Base-by-base conservation (phyloP, 495 filamentous ascomycete genomes). In the Penicillium arizonense region DNA sequence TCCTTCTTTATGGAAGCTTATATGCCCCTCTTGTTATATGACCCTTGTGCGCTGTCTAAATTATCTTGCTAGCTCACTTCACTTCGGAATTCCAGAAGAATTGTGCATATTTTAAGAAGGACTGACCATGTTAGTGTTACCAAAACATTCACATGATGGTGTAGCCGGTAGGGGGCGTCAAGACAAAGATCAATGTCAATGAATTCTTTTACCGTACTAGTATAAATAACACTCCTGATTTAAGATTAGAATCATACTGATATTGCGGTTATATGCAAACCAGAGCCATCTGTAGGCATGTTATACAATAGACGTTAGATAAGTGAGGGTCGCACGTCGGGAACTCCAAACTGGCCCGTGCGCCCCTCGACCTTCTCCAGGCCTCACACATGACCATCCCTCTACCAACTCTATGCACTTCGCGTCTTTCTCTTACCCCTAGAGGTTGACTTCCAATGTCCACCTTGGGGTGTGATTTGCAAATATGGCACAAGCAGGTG, bases 401-500 rank as follows among this genome's bases (percentile, higher is more conserved):
- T 52, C 53, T 53, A 35, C 46, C 57, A 60, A 50, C 44, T 55
- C 42, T 21, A 67, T 73, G 65, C 58, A 52, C 60, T 47, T 52
- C 50, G 54, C 58, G 56, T 53, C 52, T 65, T 58, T 55, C 61
- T 53, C 55, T 66, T 59, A 58, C 60, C 61, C 64, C 61, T 58
- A 64, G 65, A 69, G 67, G 59, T 63, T 62, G 70, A 59, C 60
- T 67, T 74, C 73, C 71, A 70, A 76, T 76, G 73, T 73, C 70
- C 70, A 69, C 57, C 63, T 60, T 61, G 69, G 67, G 71, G 68
- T 62, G 70, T 62, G 67, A 53, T 63, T 64, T 46, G 56, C 69
- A 74, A 78, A 52, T 49, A 78, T 78, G 75, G 75, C 75, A 65
- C 74, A 77, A 75, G 50, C 74, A 68, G 68, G 70, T 65, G 73